Evolutionary conservation across 768 basidiomycete genomes (phyloP).

Genomic region (Tulasnella sp.): DNA sequence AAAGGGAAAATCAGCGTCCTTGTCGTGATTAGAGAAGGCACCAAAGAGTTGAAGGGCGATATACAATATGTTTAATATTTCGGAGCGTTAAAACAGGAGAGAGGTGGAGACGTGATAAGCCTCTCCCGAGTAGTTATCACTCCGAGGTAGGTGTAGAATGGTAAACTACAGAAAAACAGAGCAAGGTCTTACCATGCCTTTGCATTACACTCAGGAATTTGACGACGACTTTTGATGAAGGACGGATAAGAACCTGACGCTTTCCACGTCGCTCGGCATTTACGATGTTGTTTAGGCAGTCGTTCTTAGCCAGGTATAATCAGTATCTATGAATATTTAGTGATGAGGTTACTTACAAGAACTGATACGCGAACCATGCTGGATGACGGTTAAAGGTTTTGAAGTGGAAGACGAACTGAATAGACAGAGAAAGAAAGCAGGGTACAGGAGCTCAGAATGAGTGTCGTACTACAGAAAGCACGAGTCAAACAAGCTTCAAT

Average conservation of each 20-base stretch:
- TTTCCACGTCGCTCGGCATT: slow-evolving; percentile 99
- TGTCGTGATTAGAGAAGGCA: slow-evolving; percentile 20
- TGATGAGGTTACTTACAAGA: slow-evolving; percentile 35
- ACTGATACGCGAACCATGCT: slow-evolving; percentile 82
- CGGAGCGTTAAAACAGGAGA: not conserved
- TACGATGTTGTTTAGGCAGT: slow-evolving; percentile 92
- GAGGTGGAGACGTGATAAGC: slow-evolving; percentile 37
- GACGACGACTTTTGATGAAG: slow-evolving; percentile 94
- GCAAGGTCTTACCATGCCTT: slow-evolving; percentile 67
- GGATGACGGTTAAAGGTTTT: slow-evolving; percentile 13
- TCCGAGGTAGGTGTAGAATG: slow-evolving; percentile 33
- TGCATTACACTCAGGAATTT: slow-evolving; percentile 99
- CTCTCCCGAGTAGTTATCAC: slow-evolving; percentile 73
- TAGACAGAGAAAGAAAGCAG: slow-evolving; percentile 25
- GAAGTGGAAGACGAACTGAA: slow-evolving; percentile 15
- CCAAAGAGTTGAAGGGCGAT: not conserved
- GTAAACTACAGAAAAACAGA: slow-evolving; percentile 8
- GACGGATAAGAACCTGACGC: slow-evolving; percentile 96
- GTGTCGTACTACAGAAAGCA: slow-evolving; percentile 71
- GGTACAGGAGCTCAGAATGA: slow-evolving; percentile 52
- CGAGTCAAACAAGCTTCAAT: slow-evolving; percentile 46
- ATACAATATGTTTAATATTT: slow-evolving; percentile 2
- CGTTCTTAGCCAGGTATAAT: slow-evolving; percentile 32
- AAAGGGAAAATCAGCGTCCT: slow-evolving; percentile 14
- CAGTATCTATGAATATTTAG: not conserved